Evolutionary conservation across 768 basidiomycete genomes (phyloP), one percentile per base, ranked within the genome.

Genomic region (Lenzites betulinus): DNA sequence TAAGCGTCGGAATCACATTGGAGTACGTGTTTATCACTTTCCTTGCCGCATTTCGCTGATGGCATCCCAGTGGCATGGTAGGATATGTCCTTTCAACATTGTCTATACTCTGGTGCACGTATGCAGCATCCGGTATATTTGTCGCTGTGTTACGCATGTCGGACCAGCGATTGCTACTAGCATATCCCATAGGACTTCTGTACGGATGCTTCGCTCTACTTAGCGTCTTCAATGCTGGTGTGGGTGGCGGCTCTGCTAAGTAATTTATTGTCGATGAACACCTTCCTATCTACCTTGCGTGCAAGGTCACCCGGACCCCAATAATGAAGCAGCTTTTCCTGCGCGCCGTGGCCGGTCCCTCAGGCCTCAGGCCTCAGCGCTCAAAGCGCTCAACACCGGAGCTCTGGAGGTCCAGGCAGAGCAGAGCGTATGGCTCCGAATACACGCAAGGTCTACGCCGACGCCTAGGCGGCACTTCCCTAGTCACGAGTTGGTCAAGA

Each of bases 101-200:
- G 38, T 92, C 90, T 2, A 93, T 99, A 64, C 73, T 92, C 46
- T 99, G 97, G 97, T 98, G 95, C 77, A 97, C 97, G 36, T 94
- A 96, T 69, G 85, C 95, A 7, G 96, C 97, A 12, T 95, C 93
- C 1, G 89, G 89, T 15, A 98, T 99, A 57, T 98, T 99, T 67
- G 93, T 96, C 9, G 90, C 93, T 2, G 95, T 98, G 39, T 79
- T 99, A 51, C 85, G 92, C 64, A 95, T 99, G 92, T 93, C 93
- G 9, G 90, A 95, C 64, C 97, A 99, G 72, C 83, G 95, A 49
- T 78, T 98, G 26, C 84, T 99, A 23, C 95, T 99, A 41, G 97
- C 95, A 64, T 99, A 99, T 75, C 97, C 97, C 12, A 87, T 98
- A 52, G 94, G 92, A 38, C 76, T 99, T 53, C 78, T 98, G 23